Evolutionary conservation across 805 yeast species (phyloP).

Genomic region (Cyberlindnera bimundalis): DNA sequence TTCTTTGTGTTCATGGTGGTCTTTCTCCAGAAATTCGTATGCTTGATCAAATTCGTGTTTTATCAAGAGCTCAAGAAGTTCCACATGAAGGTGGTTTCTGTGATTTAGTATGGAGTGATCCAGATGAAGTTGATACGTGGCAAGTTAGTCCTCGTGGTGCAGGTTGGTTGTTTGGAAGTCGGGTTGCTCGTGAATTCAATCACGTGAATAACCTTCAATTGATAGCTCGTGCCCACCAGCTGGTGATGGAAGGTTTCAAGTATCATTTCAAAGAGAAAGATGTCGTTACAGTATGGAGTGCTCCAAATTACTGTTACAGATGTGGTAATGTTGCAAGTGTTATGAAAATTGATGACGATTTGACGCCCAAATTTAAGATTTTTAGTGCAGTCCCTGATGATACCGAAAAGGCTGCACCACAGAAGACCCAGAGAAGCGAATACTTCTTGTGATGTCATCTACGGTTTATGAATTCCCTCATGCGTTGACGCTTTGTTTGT

Average conservation of each 20-base stretch:
- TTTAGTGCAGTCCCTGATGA: slow-evolving; percentile 96
- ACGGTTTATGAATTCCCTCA: not conserved
- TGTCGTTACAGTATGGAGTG: slow-evolving; percentile 97
- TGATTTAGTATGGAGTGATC: slow-evolving; percentile 97
- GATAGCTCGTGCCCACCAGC: slow-evolving; percentile 95
- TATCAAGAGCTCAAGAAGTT: slow-evolving; percentile 95
- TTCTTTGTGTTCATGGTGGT: slow-evolving; percentile 96
- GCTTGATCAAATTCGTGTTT: slow-evolving; percentile 93
- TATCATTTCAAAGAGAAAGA: slow-evolving; percentile 89
- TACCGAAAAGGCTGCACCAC: slow-evolving; percentile 31
- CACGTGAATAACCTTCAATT: slow-evolving; percentile 85
- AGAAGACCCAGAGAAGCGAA: slow-evolving; percentile 33
- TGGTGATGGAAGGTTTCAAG: slow-evolving; percentile 97
- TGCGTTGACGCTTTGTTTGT: no score
- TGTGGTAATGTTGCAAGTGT: slow-evolving; percentile 99
- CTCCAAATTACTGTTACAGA: slow-evolving; percentile 95
- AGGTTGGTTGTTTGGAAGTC: slow-evolving; percentile 95
- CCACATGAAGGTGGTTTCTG: slow-evolving; percentile 99
- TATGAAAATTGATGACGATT: slow-evolving; percentile 87
- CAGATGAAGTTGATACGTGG: slow-evolving; percentile 97
- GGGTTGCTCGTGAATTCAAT: slow-evolving; percentile 93
- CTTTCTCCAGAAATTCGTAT: slow-evolving; percentile 94
- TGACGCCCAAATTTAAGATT: slow-evolving; percentile 86
- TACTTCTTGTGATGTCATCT: slow-evolving; percentile 26
- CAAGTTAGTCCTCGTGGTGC: slow-evolving; percentile 98